Percentiles rank a stretch among this genome's conserved stretches.
phyloP scores from a whole-genome alignment of 2,329 filamentous ascomycete genomes.

The Hymenoscyphus fraxineus region DNA sequence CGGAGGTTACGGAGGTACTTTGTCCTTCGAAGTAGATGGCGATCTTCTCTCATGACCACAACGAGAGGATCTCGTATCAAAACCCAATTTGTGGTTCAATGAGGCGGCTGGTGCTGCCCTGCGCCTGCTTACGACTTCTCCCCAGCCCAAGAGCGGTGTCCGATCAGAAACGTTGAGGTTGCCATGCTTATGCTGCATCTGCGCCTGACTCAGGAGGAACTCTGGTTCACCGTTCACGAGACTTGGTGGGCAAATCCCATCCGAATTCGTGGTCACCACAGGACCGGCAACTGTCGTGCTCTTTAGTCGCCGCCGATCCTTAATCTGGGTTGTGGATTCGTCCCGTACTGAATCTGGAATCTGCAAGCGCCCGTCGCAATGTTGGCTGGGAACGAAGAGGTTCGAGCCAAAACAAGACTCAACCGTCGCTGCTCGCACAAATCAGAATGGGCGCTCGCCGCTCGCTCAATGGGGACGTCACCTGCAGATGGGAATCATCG shows the following conservation, averaged over 20 bases:
- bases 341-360: constrained; percentile 2
- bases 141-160: background rate
- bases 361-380: constrained; percentile 9
- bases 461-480: too few relatives aligned
- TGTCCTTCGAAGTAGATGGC: background rate
- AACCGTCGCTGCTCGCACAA: background rate
- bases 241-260: background rate
- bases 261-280: background rate
- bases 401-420: constrained; percentile 1
- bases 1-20: background rate
- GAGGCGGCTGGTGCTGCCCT: background rate
- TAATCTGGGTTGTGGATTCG: background rate
- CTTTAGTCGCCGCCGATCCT: background rate
- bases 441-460: background rate
- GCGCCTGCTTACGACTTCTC: too few relatives aligned
- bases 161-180: constrained; percentile 1
- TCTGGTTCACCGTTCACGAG: background rate
- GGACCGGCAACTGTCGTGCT: background rate
- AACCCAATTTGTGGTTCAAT: background rate
- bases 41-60: background rate
- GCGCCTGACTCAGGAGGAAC: background rate
- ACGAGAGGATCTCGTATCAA: background rate
- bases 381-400: constrained; percentile 5
- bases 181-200: constrained; percentile 2
- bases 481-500: background rate